A percentile compares a stretch with the other conserved stretches of the same genome.
phyloP scores from a whole-genome alignment of 371 early-diverging fungal species.

The Coemansia sp. region DNA sequence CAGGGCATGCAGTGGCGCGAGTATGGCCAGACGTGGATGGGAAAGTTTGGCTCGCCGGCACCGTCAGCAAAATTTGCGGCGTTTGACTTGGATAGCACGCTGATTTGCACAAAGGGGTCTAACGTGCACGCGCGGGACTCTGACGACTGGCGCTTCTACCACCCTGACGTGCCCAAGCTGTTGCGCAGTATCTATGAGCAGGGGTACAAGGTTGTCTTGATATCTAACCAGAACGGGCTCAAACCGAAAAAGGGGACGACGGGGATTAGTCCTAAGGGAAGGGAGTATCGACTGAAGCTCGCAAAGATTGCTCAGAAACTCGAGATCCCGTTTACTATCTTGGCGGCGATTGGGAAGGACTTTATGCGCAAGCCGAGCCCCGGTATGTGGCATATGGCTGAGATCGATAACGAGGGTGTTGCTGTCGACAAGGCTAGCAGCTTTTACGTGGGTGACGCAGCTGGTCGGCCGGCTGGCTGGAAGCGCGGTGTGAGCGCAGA shows the following conservation, averaged over 20 bases:
- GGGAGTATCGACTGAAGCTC: constrained; percentile 59
- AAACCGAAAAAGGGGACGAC: constrained; percentile 66
- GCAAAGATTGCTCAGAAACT: constrained; percentile 51
- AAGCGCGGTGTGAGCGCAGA: constrained; percentile 64
- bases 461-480: constrained; percentile 74
- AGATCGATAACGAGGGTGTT: constrained; percentile 53
- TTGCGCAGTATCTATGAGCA: constrained; percentile 58
- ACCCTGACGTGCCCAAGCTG: constrained; percentile 55
- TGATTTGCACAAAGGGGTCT: constrained; percentile 66
- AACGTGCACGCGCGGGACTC: constrained; percentile 64
- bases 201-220: constrained; percentile 56
- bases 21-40: constrained; percentile 37
- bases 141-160: constrained; percentile 80
- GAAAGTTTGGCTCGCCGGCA: constrained; percentile 24
- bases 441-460: constrained; percentile 92
- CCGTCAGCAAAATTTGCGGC: constrained; percentile 66
- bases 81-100: constrained; percentile 83
- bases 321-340: constrained; percentile 36
- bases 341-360: constrained; percentile 49
- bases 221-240: constrained; percentile 60
- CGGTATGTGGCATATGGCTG: constrained; percentile 79
- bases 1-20: constrained; percentile 35
- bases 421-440: constrained; percentile 55
- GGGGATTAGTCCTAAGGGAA: constrained; percentile 38
- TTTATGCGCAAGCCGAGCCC: constrained; percentile 80